Percentiles rank a stretch among this genome's conserved stretches.
Conservation (phyloP, 768 basidiomycete genomes). For the Rhizopogon roseolus region DNA sequence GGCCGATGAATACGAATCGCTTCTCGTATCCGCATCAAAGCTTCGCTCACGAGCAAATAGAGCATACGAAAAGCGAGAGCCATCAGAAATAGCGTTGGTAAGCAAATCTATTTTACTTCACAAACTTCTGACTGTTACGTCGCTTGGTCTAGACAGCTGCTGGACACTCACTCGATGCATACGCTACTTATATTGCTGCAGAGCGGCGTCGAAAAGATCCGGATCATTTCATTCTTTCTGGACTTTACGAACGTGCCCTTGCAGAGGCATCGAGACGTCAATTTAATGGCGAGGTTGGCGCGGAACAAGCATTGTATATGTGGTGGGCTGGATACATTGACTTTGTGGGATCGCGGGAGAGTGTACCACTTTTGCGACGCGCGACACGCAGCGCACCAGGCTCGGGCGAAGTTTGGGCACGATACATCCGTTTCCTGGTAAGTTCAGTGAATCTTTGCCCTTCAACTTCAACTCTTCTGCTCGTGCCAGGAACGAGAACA, state of each 20-base stretch:
- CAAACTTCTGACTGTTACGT: slow-evolving; percentile 8
- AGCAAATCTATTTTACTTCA: slow-evolving; percentile 8
- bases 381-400: slow-evolving; percentile 71
- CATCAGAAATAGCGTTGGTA: slow-evolving; percentile 58
- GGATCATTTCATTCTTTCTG: slow-evolving; percentile 49
- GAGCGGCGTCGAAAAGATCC: slow-evolving; percentile 61
- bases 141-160: slow-evolving; percentile 8
- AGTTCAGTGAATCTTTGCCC: slow-evolving; percentile 10
- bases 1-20: slow-evolving; percentile 68
- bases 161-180: slow-evolving; percentile 49
- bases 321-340: slow-evolving; percentile 79
- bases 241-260: slow-evolving; percentile 72
- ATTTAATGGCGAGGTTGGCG: slow-evolving; percentile 47
- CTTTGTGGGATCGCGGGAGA: slow-evolving; percentile 40
- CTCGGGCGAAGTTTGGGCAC: slow-evolving; percentile 75
- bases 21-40: slow-evolving; percentile 77
- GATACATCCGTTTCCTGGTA: slow-evolving; percentile 71
- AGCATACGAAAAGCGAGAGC: slow-evolving; percentile 60
- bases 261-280: slow-evolving; percentile 61
- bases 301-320: slow-evolving; percentile 51
- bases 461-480: not conserved
- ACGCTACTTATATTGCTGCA: slow-evolving; percentile 54
- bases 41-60: slow-evolving; percentile 55
- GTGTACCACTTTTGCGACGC: slow-evolving; percentile 26
- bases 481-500: slow-evolving; percentile 16